Conservation (phyloP, 2,329 filamentous ascomycete genomes). For the Neonectria ditissima region DNA sequence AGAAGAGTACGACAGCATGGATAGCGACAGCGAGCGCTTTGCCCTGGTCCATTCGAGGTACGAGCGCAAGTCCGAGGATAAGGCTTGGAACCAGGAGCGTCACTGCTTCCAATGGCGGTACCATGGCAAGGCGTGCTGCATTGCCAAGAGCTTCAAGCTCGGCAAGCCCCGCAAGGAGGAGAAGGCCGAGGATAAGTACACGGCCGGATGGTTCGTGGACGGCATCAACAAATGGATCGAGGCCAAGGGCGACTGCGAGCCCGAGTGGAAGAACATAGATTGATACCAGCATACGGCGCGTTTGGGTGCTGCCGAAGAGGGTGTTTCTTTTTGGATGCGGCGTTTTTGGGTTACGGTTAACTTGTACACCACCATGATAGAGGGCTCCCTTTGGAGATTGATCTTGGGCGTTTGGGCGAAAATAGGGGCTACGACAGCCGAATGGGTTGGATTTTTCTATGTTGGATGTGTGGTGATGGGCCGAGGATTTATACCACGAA, state of each 20-base stretch:
- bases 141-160: slow-evolving; percentile 57
- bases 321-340: slow-evolving; percentile 9
- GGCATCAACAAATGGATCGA: slow-evolving; percentile 62
- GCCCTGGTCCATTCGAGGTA: slow-evolving; percentile 45
- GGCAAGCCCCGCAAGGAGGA: slow-evolving; percentile 53
- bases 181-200: slow-evolving; percentile 50
- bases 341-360: slow-evolving; percentile 29
- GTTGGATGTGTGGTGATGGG: background rate
- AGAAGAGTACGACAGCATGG: slow-evolving; percentile 48
- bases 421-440: background rate
- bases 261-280: slow-evolving; percentile 55
- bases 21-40: slow-evolving; percentile 44
- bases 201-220: slow-evolving; percentile 60
- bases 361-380: slow-evolving; percentile 31
- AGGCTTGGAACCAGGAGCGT: slow-evolving; percentile 47
- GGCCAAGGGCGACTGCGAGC: slow-evolving; percentile 56
- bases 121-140: slow-evolving; percentile 58
- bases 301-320: slow-evolving; percentile 14
- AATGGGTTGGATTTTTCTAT: slow-evolving; percentile 14
- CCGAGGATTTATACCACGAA: background rate
- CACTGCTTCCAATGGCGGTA: slow-evolving; percentile 62
- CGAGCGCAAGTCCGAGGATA: slow-evolving; percentile 38
- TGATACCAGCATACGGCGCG: slow-evolving; percentile 20
- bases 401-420: slow-evolving; percentile 16
- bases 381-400: slow-evolving; percentile 30